Base-by-base conservation (phyloP, 768 basidiomycete genomes). In the Boletus bicolor region DNA sequence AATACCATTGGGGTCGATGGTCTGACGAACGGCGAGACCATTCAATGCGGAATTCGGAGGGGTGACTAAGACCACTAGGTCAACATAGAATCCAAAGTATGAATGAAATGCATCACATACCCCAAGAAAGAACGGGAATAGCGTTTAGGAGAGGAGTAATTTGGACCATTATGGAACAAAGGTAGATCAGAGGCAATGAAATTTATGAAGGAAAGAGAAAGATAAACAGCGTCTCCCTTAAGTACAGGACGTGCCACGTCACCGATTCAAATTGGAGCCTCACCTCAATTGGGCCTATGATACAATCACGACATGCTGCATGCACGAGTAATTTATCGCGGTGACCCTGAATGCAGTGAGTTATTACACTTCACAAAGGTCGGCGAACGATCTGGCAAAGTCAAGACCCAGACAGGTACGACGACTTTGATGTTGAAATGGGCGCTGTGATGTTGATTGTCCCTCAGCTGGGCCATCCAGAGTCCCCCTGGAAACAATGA, bases 21-120 rank as follows among this genome's bases (percentile, higher is more conserved):
- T n/a, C 36, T 70, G 68, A n/a, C 66, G 68, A 44, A 21, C 55
- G 15, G 28, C 59, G 19, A 68, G 66, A 10, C 48, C 51, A 14
- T 51, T 58, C 15, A 54, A 38, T 19, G 51, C 34, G 9, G 35
- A 37, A 24, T 38, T 35, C 4, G 8, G 36, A 24, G 34, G n/a
- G 1, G 35, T 21, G 24, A 44, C 57, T 51, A 41, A 15, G 17
- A 28, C n/a, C 7, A 38, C 32, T 6, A n/a, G 6, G 39, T 64
- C 54, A 36, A 34, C 35, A 46, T 3, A n/a, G 2, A 10, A 37
- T 12, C 9, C 19, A 51, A 34, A 17, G 14, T 3, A 38, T 4
- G n/a, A 3, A 44, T 32, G 19, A 34, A 42, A 21, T 38, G 9
- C 7, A 24, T 17, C 14, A 56, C 48, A 8, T 53, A 69, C 67